These are phyloP conservation scores for Speleostelium caveatum DNA, from an alignment of 78 protist species.

Conservation along the genomic window DNA sequence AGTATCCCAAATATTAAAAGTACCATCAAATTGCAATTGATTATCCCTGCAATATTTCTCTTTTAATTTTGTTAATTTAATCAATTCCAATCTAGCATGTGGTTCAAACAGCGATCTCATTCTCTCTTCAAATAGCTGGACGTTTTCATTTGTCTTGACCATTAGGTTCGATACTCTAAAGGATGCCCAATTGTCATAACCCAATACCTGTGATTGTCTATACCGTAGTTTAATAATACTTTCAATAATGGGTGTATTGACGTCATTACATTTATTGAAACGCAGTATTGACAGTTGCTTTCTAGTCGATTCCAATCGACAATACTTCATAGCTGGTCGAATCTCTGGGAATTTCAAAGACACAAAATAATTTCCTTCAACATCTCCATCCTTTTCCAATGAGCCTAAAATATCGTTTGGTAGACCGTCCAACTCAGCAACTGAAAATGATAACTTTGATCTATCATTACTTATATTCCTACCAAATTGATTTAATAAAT, in stretches of 20 bases:
- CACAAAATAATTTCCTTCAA: not conserved
- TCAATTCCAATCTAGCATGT: conserved; percentile 1
- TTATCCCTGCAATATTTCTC: conserved; percentile 30
- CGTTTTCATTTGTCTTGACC: conserved; percentile 25
- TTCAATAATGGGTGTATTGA: not conserved
- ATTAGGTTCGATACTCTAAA: conserved; percentile 27
- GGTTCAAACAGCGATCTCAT: conserved; percentile 33
- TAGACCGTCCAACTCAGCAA: not conserved
- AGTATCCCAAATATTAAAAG: too few relatives aligned
- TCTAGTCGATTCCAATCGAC: not conserved
- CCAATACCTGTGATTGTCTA: too few relatives aligned
- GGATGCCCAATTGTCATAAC: conserved; percentile 70
- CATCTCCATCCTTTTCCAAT: not conserved
- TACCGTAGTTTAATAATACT: too few relatives aligned
- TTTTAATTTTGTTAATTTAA: conserved; percentile 31
- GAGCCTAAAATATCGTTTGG: not conserved
- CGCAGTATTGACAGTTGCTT: not conserved
- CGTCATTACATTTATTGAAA: not conserved
- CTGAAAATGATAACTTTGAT: not conserved
- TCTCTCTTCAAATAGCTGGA: conserved; percentile 12
- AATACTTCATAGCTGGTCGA: not conserved
- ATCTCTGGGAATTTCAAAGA: not conserved
- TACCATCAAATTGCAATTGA: too few relatives aligned
- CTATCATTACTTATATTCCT: not conserved
- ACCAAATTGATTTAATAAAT: too few relatives aligned